Evolutionary conservation across 2,329 filamentous ascomycete genomes (phyloP).

Genomic region (Beauveria caledonica): DNA sequence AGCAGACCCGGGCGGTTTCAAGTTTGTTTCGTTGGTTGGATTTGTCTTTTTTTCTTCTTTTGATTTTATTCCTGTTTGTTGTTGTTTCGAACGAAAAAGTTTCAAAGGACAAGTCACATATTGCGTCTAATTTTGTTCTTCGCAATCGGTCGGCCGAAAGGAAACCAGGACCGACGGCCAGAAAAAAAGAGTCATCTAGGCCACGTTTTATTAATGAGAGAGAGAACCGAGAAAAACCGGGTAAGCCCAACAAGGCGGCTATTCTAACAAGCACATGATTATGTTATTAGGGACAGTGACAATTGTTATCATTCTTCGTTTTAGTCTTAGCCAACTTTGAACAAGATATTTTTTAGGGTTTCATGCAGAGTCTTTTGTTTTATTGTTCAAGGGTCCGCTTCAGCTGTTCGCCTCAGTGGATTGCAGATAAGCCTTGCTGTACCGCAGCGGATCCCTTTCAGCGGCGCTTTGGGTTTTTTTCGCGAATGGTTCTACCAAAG

Average conservation of each 20-base stretch:
- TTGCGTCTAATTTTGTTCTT: neutral
- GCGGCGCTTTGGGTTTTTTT: too few species aligned
- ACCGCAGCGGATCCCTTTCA: too few species aligned
- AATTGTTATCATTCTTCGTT: conserved; percentile 2
- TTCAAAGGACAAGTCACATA: neutral
- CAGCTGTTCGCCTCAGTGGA: neutral
- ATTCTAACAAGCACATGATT: neutral
- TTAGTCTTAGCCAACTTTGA: neutral
- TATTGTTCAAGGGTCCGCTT: neutral
- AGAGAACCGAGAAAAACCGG: neutral
- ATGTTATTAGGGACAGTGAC: neutral
- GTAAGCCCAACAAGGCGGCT: neutral
- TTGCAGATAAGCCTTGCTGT: too few species aligned
- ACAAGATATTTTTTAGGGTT: neutral
- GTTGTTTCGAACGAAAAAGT: neutral
- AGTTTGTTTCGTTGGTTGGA: conserved; percentile 43
- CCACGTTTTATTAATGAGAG: neutral
- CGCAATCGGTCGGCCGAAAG: neutral
- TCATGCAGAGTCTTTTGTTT: neutral
- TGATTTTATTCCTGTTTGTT: neutral
- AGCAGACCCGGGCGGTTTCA: conserved; percentile 63
- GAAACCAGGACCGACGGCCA: neutral
- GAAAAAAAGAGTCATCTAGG: neutral
- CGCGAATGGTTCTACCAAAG: too few species aligned
- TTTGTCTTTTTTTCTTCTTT: neutral